phyloP scores from a whole-genome alignment of 305 asterid species.

The Fraxinus dipetala region DNA sequence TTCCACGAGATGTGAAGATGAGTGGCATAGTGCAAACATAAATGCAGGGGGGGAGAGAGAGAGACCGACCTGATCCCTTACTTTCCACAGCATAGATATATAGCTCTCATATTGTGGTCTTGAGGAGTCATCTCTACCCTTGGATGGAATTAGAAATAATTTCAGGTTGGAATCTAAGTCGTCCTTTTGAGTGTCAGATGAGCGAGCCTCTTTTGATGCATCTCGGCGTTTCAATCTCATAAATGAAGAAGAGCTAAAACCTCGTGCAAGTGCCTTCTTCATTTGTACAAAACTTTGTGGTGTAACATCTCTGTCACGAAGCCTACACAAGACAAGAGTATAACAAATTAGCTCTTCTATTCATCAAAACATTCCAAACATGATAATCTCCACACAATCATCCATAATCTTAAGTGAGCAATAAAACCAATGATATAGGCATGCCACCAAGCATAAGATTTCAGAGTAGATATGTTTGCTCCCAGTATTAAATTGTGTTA shows the following conservation, averaged over 20 bases:
- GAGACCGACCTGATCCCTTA: constrained; percentile 70
- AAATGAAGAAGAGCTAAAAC: constrained; percentile 56
- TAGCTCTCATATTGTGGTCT: constrained; percentile 60
- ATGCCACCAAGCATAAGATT: not conserved
- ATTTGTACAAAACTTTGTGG: constrained; percentile 38
- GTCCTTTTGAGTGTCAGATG: constrained; percentile 20
- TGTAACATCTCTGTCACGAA: constrained; percentile 50
- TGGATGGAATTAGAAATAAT: constrained; percentile 62
- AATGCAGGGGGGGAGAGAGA: not conserved
- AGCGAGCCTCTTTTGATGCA: constrained; percentile 31
- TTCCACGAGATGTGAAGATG: not conserved
- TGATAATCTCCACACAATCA: not conserved
- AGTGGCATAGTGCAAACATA: not conserved
- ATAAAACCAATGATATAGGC: not conserved
- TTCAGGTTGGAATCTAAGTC: constrained; percentile 42
- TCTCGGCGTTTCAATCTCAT: constrained; percentile 45
- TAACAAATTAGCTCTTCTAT: not conserved
- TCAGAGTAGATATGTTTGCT: not conserved
- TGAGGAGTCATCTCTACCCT: constrained; percentile 47
- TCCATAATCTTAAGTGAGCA: not conserved
- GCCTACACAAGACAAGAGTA: constrained; percentile 33
- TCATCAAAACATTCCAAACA: not conserved
- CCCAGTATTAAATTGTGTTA: not conserved
- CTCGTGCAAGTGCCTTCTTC: constrained; percentile 54
- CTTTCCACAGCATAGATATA: constrained; percentile 54